Base-by-base conservation (phyloP, 2,329 filamentous ascomycete species). In the Stachybotrys elegans region DNA sequence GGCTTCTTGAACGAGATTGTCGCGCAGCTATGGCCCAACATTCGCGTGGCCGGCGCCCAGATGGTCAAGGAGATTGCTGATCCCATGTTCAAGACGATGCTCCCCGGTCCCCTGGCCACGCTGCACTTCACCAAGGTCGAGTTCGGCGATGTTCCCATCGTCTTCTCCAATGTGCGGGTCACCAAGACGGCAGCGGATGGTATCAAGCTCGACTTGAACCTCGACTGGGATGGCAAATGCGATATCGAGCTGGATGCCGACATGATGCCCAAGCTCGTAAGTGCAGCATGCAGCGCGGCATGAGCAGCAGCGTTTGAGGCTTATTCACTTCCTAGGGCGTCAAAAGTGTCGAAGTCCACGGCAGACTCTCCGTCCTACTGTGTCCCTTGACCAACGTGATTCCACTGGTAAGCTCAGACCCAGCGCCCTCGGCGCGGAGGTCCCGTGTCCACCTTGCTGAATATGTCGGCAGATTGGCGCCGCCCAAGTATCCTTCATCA, bases 201-300 rank as follows among this genome's bases (percentile, higher is more conserved):
- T 12, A 57, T 57, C 44, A 57, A 57, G 29, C 52, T 57, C 34
- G 54, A 57, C 32, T 53, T 57, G 52, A 48, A 57, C 39, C n/a
- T 57, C 22, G 35, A 49, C 8, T 57, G 54, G 54, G 44, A 55
- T 25, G 54, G 54, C 6, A 1, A 40, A 20, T 57, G 54, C 5
- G 54, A 57, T 36, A 52, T 57, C 3, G 54, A 57, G 41, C 54
- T 56, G 17, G 52, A 56, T n/a, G 54, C 45, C 14, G 46, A 40
- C 1, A 55, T 56, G 52, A 54, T 54, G 32, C 54, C 54, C 46
- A 56, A 55, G 29, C 45, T 56, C 37, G 54, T 56, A 39, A 51
- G 1, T 40, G 13, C 23, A 38, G 19, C 34, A 19, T 5, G 16
- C 21, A 29, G n/a, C 35, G 11, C 37, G 7, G 7, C 34, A 21